Evolutionary conservation across 1,284 basidiomycete species (phyloP).

Genomic region (Pseudozyma tsukubaensis): DNA sequence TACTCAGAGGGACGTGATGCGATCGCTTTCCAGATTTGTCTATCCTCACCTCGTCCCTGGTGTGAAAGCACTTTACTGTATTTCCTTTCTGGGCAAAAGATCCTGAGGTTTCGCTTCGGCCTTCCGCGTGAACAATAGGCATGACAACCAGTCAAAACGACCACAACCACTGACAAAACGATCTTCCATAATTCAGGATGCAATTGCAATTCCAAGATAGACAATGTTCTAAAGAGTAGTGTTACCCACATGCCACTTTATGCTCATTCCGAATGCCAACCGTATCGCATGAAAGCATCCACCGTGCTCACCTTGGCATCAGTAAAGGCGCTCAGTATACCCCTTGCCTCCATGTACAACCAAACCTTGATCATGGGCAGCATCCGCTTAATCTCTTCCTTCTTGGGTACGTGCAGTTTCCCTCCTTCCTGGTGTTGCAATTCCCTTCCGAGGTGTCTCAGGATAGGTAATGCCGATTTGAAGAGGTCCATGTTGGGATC

Average conservation of each 20-base stretch:
- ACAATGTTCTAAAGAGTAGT: neutral
- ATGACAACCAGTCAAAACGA: too few relatives aligned
- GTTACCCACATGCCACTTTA: neutral
- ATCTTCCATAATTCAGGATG: too few relatives aligned
- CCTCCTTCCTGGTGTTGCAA: constrained; percentile 38
- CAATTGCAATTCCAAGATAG: neutral
- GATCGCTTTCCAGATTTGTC: too few relatives aligned
- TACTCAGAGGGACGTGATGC: too few relatives aligned
- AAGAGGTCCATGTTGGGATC: constrained; percentile 85
- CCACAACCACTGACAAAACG: too few relatives aligned
- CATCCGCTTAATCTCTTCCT: constrained; percentile 35
- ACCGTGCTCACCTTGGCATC: constrained; percentile 52
- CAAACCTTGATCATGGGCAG: constrained; percentile 64
- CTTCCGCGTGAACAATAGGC: too few relatives aligned
- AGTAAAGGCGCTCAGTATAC: constrained; percentile 42
- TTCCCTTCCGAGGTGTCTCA: constrained; percentile 58
- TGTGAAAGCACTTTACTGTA: too few relatives aligned
- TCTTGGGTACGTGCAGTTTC: constrained; percentile 34
- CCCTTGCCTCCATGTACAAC: constrained; percentile 60
- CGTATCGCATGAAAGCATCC: constrained; percentile 65
- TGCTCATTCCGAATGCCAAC: constrained; percentile 57
- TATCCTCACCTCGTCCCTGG: too few relatives aligned
- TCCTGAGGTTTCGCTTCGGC: too few relatives aligned
- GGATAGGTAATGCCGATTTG: constrained; percentile 63
- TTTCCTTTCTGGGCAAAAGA: too few relatives aligned